These are phyloP conservation scores for Rhypophila decipiens DNA, from an alignment of 495 filamentous ascomycete species.

Conservation along the genomic window DNA sequence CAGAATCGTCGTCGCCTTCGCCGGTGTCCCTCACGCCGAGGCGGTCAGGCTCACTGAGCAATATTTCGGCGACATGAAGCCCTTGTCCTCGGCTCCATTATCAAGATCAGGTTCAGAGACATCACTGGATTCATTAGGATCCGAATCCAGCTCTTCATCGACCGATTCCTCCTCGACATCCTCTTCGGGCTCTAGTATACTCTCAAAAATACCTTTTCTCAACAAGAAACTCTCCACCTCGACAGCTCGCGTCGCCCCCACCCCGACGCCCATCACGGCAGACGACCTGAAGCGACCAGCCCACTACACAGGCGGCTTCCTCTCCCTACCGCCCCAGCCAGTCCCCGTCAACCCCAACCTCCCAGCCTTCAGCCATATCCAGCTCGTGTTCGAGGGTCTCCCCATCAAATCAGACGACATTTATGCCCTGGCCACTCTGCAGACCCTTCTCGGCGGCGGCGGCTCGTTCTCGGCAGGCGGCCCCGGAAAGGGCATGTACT, in stretches of 20 bases:
- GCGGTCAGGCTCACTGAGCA: slow-evolving; percentile 74
- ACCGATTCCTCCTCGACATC: slow-evolving; percentile 36
- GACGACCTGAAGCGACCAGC: slow-evolving; percentile 59
- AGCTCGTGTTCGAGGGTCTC: slow-evolving; percentile 92
- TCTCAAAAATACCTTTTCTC: slow-evolving; percentile 87
- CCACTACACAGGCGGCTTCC: slow-evolving; percentile 90
- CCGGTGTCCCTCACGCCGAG: slow-evolving; percentile 75
- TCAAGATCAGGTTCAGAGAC: slow-evolving; percentile 53
- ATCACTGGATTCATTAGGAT: slow-evolving; percentile 31
- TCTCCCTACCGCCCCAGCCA: slow-evolving; percentile 73
- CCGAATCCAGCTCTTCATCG: slow-evolving; percentile 33
- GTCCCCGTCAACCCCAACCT: slow-evolving; percentile 68
- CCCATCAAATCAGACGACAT: slow-evolving; percentile 87
- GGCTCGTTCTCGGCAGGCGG: slow-evolving; percentile 97
- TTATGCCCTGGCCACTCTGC: slow-evolving; percentile 92
- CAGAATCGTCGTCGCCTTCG: slow-evolving; percentile 89
- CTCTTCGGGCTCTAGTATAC: slow-evolving; percentile 51
- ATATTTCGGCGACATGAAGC: slow-evolving; percentile 86
- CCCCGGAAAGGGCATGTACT: slow-evolving; percentile 98
- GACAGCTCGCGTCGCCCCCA: slow-evolving; percentile 53
- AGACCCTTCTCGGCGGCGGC: slow-evolving; percentile 91
- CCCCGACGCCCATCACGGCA: slow-evolving; percentile 39
- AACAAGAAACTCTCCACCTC: slow-evolving; percentile 84
- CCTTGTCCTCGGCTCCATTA: slow-evolving; percentile 43
- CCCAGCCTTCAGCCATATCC: slow-evolving; percentile 82